phyloP scores from a whole-genome alignment of 2,329 filamentous ascomycete genomes.

The Diaporthe batatas region DNA sequence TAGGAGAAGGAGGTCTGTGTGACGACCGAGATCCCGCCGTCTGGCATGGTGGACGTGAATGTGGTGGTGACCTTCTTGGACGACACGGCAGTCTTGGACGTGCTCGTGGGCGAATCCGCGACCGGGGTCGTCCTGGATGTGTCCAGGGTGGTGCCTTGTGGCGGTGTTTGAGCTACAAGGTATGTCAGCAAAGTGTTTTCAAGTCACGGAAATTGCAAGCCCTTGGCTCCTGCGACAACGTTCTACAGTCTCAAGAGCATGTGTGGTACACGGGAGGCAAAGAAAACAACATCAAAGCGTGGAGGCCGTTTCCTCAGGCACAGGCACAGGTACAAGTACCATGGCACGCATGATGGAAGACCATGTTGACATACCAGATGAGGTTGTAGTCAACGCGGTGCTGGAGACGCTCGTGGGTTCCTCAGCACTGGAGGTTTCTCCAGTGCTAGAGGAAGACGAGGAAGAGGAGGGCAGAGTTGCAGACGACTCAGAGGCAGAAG shows the following conservation, averaged over 20 bases:
- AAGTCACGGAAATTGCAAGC: not conserved
- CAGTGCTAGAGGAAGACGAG: constrained; percentile 35
- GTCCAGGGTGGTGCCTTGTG: constrained; percentile 34
- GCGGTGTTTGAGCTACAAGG: constrained; percentile 6
- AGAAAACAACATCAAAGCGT: not conserved
- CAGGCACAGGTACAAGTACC: not conserved
- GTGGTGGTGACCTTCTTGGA: constrained; percentile 51
- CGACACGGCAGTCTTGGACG: constrained; percentile 50
- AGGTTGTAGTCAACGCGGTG: constrained; percentile 34
- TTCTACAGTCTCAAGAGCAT: not conserved
- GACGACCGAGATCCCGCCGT: constrained; percentile 60
- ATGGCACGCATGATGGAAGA: not conserved
- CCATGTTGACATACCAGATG: constrained; percentile 34
- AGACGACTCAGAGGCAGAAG: constrained; percentile 17
- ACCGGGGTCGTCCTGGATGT: constrained; percentile 34
- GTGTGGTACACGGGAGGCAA: not conserved
- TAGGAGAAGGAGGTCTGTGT: constrained; percentile 65
- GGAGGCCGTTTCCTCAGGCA: not conserved
- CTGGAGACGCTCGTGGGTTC: constrained; percentile 16
- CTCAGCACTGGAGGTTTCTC: constrained; percentile 10
- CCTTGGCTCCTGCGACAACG: not conserved
- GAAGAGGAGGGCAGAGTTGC: constrained; percentile 13
- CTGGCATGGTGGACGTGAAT: constrained; percentile 59
- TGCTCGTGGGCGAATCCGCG: constrained; percentile 17
- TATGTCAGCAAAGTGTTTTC: not conserved